Percentiles rank a stretch among this genome's conserved stretches.
phyloP scores from a whole-genome alignment of 306 rosid genomes.

The Fagus crenata region DNA sequence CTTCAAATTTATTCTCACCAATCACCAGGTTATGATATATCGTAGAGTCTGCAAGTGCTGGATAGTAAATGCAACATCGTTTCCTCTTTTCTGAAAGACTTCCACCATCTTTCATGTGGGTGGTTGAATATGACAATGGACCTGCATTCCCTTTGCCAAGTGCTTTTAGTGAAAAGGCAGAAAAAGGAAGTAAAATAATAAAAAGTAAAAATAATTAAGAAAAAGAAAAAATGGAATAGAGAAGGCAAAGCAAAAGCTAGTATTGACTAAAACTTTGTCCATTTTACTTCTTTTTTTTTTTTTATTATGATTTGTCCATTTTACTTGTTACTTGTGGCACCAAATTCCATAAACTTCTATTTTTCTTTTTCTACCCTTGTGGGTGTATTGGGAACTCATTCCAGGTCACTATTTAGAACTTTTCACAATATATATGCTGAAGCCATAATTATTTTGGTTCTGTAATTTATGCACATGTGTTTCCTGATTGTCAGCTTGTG shows the following conservation, averaged over 20 bases:
- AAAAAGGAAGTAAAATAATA: neutral
- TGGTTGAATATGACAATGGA: neutral
- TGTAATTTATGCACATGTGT: constrained; percentile 11
- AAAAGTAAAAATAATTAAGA: neutral
- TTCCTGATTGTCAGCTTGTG: constrained; percentile 18
- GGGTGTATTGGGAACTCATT: neutral
- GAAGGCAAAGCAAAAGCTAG: constrained; percentile 1
- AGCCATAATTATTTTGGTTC: neutral
- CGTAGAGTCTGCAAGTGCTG: neutral
- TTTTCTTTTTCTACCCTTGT: neutral
- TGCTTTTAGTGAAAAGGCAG: neutral
- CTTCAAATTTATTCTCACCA: neutral
- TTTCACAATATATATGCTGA: neutral
- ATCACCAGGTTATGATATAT: neutral
- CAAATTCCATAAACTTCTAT: neutral
- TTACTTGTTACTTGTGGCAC: neutral
- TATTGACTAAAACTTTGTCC: neutral
- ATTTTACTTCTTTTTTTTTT: neutral
- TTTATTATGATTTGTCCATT: neutral
- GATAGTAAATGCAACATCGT: neutral
- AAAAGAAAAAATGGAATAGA: neutral
- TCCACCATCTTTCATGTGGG: neutral
- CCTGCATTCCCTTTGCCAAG: neutral
- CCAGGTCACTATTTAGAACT: neutral
- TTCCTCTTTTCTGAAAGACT: too few species aligned